These are phyloP conservation scores for Papiliotrema terrestris DNA, from an alignment of 1,284 basidiomycete species.

Conservation along the genomic window DNA sequence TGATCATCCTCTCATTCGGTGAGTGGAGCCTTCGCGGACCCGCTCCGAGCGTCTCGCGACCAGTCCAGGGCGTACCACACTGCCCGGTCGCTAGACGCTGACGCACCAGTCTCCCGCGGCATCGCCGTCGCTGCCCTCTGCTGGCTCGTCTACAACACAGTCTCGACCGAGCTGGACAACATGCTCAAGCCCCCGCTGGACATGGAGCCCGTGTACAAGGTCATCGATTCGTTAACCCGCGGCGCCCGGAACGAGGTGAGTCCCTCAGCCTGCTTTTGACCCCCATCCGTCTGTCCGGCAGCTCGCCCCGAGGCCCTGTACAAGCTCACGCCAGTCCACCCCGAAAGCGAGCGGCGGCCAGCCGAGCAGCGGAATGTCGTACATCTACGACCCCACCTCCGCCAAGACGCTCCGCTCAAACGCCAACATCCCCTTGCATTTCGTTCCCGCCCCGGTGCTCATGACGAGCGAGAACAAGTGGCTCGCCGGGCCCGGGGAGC, in stretches of 20 bases:
- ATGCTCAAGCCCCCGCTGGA: slow-evolving; percentile 30
- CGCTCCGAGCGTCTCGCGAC: not conserved
- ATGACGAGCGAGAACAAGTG: slow-evolving; percentile 35
- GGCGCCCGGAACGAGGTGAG: slow-evolving; percentile 10
- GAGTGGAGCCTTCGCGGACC: slow-evolving; percentile 8
- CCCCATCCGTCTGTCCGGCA: slow-evolving; percentile 3
- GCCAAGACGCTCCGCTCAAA: slow-evolving; percentile 10
- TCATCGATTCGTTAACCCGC: slow-evolving; percentile 16
- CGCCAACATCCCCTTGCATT: slow-evolving; percentile 27
- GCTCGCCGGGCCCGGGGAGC: slow-evolving; percentile 30
- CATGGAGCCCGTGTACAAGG: slow-evolving; percentile 18
- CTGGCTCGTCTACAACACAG: slow-evolving; percentile 29
- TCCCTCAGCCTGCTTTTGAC: not conserved
- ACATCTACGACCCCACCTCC: slow-evolving; percentile 25
- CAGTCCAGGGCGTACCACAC: not conserved
- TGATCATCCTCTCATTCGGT: slow-evolving; percentile 33
- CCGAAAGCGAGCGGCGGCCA: slow-evolving; percentile 19
- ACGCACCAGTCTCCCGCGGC: slow-evolving; percentile 22
- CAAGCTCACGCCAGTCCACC: slow-evolving; percentile 8
- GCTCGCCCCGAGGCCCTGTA: too few relatives aligned
- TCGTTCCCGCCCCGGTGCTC: slow-evolving; percentile 29
- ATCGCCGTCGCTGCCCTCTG: slow-evolving; percentile 23
- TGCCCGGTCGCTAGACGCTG: not conserved
- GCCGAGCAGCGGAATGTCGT: slow-evolving; percentile 27
- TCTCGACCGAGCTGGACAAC: slow-evolving; percentile 28